A percentile compares a stretch with the other conserved stretches of the same genome.
Evolutionary conservation across 148 eudicot genomes (phyloP).

Genomic region (Mesembryanthemum crystallinum): DNA sequence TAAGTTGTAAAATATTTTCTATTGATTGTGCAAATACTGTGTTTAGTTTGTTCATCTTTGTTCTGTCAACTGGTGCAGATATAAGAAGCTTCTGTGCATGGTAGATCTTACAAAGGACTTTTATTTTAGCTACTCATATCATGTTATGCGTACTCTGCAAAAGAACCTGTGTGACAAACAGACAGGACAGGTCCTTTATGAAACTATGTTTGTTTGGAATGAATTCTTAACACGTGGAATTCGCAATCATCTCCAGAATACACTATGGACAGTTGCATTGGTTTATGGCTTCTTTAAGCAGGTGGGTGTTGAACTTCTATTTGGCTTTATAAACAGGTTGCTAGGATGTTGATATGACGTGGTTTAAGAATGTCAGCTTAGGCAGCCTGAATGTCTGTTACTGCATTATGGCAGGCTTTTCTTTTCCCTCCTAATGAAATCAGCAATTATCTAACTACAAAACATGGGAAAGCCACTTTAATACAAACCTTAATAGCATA

Average conservation of each 20-base stretch:
- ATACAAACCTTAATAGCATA: no score
- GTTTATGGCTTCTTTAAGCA: conserved; percentile 89
- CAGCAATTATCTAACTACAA: no score
- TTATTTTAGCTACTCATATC: conserved; percentile 90
- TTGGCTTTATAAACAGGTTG: background rate
- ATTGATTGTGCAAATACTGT: background rate
- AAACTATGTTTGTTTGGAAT: conserved; percentile 97
- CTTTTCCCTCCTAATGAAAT: background rate
- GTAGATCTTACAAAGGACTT: conserved; percentile 98
- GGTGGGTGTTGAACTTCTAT: conserved; percentile 40
- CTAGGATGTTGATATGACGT: conserved; percentile 3
- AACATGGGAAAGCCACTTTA: no score
- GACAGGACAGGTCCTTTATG: conserved; percentile 49
- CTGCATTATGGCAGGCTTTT: background rate
- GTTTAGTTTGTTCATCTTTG: conserved; percentile 1
- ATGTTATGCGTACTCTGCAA: conserved; percentile 88
- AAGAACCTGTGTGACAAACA: conserved; percentile 56
- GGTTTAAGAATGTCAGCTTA: background rate
- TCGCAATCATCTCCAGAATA: conserved; percentile 61
- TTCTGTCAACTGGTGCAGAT: conserved; percentile 42
- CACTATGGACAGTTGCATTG: conserved; percentile 86
- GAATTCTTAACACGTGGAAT: conserved; percentile 80
- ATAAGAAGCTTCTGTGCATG: conserved; percentile 85
- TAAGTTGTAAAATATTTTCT: background rate
- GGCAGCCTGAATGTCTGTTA: background rate